These are phyloP conservation scores for Colletotrichum plurivorum DNA, from an alignment of 2,329 filamentous ascomycete species.

Conservation along the genomic window DNA sequence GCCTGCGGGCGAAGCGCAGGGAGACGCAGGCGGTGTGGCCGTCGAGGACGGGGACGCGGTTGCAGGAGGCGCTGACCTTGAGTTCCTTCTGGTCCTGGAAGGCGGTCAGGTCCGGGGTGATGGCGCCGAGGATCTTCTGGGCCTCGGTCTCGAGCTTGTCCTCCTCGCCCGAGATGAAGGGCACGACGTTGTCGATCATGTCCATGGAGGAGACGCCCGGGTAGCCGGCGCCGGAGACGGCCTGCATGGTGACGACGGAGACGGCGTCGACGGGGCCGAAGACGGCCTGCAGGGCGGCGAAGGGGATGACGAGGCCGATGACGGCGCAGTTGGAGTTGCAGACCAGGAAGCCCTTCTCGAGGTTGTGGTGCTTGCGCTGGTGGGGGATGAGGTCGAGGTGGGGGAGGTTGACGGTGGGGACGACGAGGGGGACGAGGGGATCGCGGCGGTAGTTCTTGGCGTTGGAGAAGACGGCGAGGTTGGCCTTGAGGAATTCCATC, in stretches of 20 bases:
- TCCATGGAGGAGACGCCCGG: slow-evolving; percentile 95
- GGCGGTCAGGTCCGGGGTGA: slow-evolving; percentile 79
- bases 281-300: slow-evolving; percentile 87
- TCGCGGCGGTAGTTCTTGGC: slow-evolving; percentile 97
- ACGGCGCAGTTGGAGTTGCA: slow-evolving; percentile 99
- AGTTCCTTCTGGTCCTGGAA: slow-evolving; percentile 83
- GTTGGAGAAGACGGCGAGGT: slow-evolving; percentile 96
- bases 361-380: slow-evolving; percentile 79
- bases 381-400: slow-evolving; percentile 92
- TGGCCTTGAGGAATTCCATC: slow-evolving; percentile 89
- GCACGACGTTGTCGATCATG: slow-evolving; percentile 95
- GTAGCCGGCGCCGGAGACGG: slow-evolving; percentile 92
- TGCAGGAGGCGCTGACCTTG: slow-evolving; percentile 88
- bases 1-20: slow-evolving; percentile 82
- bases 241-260: slow-evolving; percentile 93
- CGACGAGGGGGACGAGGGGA: slow-evolving; percentile 90
- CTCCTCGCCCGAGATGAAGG: slow-evolving; percentile 93
- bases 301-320: slow-evolving; percentile 95
- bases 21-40: slow-evolving; percentile 97
- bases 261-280: slow-evolving; percentile 86
- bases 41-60: slow-evolving; percentile 93
- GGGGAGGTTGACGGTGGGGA: slow-evolving; percentile 92
- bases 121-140: slow-evolving; percentile 88
- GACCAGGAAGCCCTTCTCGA: slow-evolving; percentile 91
- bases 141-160: slow-evolving; percentile 97